Base-by-base conservation (phyloP, 805 yeast species). In the Cyberlindnera subsufficiens region DNA sequence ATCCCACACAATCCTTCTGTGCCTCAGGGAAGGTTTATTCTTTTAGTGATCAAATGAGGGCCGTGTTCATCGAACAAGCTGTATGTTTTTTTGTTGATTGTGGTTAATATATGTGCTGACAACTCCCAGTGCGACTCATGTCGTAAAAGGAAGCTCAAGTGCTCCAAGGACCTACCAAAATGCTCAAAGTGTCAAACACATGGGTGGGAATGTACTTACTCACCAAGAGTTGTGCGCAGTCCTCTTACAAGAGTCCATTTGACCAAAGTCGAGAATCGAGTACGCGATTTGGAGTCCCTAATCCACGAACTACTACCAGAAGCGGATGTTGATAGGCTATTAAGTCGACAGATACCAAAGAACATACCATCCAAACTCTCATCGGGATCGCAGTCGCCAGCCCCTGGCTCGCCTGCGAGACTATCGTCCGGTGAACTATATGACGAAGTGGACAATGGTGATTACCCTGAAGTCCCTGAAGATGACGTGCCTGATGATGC, bases 221-320 rank as follows among this genome's bases (percentile, higher is more conserved):
- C 90, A 18, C 96, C 96, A 14, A 70, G 85, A 46, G 74, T 81
- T 2, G 81, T 83, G 30, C 68, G 96, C 42, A 80, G 91, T 5
- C 96, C 96, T 0, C 65, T 87, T 43, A 87, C 96, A 0, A 67
- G 96, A 51, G 87, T 84, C 4, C 83, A 86, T 64, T 65, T 87
- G 50, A 86, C 95, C 14, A 75, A 75, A 41, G 88, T 87, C 25
- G 96, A 87, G 61, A 72, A 68, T 40, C 61, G 78, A 38, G 74
- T 75, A 5, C 60, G 66, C 30, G 68, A 61, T 32, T 56, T 80
- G 43, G 82, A 78, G 55, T 48, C 53, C 10, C 48, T 78, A 10
- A 51, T 79, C 8, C 50, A 56, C 18, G 69, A 64, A 35, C 49
- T 77, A 14, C 48, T 72, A 6, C 84, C 76, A 5, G 69, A 69